Percentiles rank a stretch among this genome's conserved stretches.
phyloP scores from a whole-genome alignment of 2,329 filamentous ascomycete species.

The Trichoderma endophyticum region DNA sequence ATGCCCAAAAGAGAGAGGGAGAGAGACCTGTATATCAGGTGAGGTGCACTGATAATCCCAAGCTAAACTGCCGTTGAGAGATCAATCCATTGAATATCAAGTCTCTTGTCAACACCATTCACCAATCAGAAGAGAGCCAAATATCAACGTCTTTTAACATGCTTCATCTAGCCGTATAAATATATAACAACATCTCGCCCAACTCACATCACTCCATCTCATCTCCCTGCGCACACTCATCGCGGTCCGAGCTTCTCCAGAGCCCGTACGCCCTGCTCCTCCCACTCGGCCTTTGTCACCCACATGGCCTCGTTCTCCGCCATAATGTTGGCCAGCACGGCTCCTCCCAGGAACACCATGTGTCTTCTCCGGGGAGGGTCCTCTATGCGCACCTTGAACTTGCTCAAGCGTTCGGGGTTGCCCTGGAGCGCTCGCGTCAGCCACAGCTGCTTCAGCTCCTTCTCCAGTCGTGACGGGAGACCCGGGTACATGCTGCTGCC shows the following conservation, averaged over 20 bases:
- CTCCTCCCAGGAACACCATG: conserved; percentile 99
- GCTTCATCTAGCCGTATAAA: conserved; percentile 15
- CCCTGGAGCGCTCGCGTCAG: conserved; percentile 85
- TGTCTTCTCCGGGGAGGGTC: conserved; percentile 92
- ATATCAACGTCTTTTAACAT: conserved; percentile 8
- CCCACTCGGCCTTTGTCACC: conserved; percentile 96
- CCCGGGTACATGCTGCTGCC: conserved; percentile 99
- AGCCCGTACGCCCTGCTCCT: conserved; percentile 80
- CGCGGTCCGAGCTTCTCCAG: conserved; percentile 91
- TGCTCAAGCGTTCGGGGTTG: conserved; percentile 89
- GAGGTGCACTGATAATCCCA: neutral
- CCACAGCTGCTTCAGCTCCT: conserved; percentile 99
- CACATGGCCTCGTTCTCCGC: conserved; percentile 99
- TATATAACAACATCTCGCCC: neutral
- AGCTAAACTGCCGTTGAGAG: neutral
- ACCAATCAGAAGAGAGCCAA: neutral
- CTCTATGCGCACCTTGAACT: conserved; percentile 99
- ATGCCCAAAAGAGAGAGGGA: neutral
- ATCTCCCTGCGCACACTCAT: conserved; percentile 41
- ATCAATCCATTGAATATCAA: neutral
- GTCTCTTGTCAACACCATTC: neutral
- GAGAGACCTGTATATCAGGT: neutral
- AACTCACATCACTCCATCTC: neutral
- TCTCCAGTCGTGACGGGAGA: conserved; percentile 89
- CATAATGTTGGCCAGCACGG: conserved; percentile 97